Evolutionary conservation across 2,329 filamentous ascomycete genomes (phyloP).

Genomic region (Drechslerella coelobrocha): DNA sequence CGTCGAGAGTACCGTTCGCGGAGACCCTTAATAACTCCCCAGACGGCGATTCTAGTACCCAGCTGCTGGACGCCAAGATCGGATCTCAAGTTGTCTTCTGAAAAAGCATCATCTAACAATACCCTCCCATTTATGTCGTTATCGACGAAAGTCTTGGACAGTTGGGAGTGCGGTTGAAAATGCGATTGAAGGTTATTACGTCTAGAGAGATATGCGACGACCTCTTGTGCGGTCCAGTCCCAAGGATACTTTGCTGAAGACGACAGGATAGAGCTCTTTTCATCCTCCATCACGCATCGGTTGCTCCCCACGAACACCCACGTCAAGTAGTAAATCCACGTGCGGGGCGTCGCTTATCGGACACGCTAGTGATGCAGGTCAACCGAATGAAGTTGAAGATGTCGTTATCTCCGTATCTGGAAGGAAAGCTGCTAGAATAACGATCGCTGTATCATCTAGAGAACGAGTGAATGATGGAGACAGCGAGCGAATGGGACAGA

Average conservation of each 20-base stretch:
- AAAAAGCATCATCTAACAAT: slow-evolving; percentile 11
- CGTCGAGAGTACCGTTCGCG: slow-evolving; percentile 1
- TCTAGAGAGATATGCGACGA: slow-evolving; percentile 14
- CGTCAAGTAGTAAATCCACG: no score
- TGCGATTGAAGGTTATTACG: background rate
- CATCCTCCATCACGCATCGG: no score
- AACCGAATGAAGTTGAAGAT: no score
- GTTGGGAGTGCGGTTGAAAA: background rate
- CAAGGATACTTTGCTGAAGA: slow-evolving; percentile 21
- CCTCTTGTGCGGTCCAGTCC: slow-evolving; percentile 27
- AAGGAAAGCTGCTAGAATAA: no score
- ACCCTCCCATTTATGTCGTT: slow-evolving; percentile 24
- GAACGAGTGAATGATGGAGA: no score
- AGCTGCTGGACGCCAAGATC: slow-evolving; percentile 17
- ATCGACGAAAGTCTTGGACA: slow-evolving; percentile 12
- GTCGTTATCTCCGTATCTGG: no score
- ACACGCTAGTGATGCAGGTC: no score
- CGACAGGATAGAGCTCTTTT: background rate
- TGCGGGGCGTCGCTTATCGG: no score
- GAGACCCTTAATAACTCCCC: slow-evolving; percentile 12
- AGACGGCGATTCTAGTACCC: slow-evolving; percentile 11
- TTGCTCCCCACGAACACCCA: no score
- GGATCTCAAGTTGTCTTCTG: background rate
- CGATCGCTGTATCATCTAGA: no score
- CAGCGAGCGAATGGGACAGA: no score